Evolutionary conservation across 2,329 filamentous ascomycete genomes (phyloP), one percentile per base, ranked within the genome.

Genomic region (Aciculosporium take): DNA sequence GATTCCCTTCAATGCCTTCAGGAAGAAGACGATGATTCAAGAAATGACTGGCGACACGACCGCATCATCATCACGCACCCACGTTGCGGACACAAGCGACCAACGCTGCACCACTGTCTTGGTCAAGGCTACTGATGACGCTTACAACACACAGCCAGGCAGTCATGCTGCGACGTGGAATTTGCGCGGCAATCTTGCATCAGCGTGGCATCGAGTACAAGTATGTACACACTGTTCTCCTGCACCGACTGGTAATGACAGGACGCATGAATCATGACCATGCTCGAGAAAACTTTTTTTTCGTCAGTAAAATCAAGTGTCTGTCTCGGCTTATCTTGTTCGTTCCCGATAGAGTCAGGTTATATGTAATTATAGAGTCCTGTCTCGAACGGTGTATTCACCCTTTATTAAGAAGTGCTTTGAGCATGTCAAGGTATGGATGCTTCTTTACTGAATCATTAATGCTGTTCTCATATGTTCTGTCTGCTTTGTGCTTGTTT

Each of bases 71-170:
- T 6, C 17, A 10, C 35, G 43, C 37, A 29, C 47, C 39, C 38
- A 30, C 9, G 45, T 46, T 20, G 51, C 46, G 17, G 49, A 51
- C 32, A 54, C 49, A 25, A 3, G 29, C n/a, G 18, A 39, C 8
- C 56, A 56, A 40, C 51, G 53, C 5, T 74, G 69, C 50, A 66
- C 67, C 1, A 70, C 67, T 0, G 49, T 81, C 37, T 61, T 80
- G 4, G 76, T 81, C 50, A 81, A 81, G 58, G 78, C 78, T 6
- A 75, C 72, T 2, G 78, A 82, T 51, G 74, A 78, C 48, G 63
- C 68, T 2, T 81, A 81, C 55, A 81, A 81, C 48, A 74, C 73
- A 0, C 78, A 82, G 56, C 77, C 78, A 1, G 72, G 79, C 53
- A 69, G 59, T 30, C 72, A 78, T 47, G 63, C 64, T 30, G 67